A percentile compares a stretch with the other conserved stretches of the same genome.
Evolutionary conservation across 2,329 filamentous ascomycete genomes (phyloP).

Genomic region (Verruconis gallopava): DNA sequence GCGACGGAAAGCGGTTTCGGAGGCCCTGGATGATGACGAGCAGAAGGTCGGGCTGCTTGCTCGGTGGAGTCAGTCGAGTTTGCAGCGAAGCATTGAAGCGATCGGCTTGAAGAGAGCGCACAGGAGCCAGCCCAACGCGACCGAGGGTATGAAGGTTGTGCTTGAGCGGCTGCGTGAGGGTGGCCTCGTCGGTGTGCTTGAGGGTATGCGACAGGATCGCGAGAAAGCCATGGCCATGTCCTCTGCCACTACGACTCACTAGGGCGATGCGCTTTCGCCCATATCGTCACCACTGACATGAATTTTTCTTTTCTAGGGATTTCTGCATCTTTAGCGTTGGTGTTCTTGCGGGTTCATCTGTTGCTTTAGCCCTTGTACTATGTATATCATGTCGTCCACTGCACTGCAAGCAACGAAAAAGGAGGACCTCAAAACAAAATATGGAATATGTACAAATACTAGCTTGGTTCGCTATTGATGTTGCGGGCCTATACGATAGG

Average conservation of each 20-base stretch:
- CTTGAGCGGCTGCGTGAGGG: slow-evolving; percentile 56
- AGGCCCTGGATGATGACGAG: slow-evolving; percentile 30
- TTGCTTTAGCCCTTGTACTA: too few species aligned
- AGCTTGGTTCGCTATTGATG: too few species aligned
- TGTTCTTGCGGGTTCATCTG: too few species aligned
- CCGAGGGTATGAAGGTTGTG: slow-evolving; percentile 72
- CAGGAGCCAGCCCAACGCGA: slow-evolving; percentile 66
- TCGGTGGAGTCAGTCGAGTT: slow-evolving; percentile 54
- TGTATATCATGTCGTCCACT: too few species aligned
- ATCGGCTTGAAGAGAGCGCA: slow-evolving; percentile 66
- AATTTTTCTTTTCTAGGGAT: neutral
- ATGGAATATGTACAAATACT: too few species aligned
- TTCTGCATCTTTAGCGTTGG: neutral
- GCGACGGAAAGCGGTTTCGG: neutral
- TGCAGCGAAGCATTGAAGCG: slow-evolving; percentile 67
- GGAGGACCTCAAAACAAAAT: too few species aligned
- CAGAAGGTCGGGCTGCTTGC: slow-evolving; percentile 43
- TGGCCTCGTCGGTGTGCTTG: slow-evolving; percentile 55
- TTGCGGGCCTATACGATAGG: too few species aligned
- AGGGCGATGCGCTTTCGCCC: too few species aligned
- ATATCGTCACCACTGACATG: too few species aligned
- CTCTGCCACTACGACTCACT: neutral
- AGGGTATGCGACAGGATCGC: slow-evolving; percentile 46
- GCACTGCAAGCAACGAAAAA: too few species aligned
- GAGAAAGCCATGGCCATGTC: slow-evolving; percentile 3